These are phyloP conservation scores for Malassezia vespertilionis DNA, from an alignment of 1,284 basidiomycete species.

Conservation along the genomic window DNA sequence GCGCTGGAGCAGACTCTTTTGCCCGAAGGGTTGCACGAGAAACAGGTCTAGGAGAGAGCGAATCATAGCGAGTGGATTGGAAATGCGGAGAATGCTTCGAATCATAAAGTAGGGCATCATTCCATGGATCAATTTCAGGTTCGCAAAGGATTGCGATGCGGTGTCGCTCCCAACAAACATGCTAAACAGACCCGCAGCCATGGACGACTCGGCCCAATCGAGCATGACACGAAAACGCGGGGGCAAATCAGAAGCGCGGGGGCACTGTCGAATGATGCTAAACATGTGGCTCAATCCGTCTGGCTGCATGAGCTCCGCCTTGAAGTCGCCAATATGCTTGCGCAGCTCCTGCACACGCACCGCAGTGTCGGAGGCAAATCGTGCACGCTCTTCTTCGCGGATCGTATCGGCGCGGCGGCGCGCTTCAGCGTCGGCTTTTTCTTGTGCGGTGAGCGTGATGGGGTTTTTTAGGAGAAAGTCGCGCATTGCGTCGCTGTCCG, in stretches of 20 bases:
- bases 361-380: slow-evolving; percentile 78
- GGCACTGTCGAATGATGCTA: slow-evolving; percentile 70
- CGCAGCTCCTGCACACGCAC: slow-evolving; percentile 75
- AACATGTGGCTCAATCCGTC: slow-evolving; percentile 83
- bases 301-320: slow-evolving; percentile 62
- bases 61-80: slow-evolving; percentile 94
- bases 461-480: slow-evolving; percentile 76
- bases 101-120: slow-evolving; percentile 97
- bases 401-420: slow-evolving; percentile 82
- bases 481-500: slow-evolving; percentile 70
- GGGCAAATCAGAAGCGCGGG: slow-evolving; percentile 68
- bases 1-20: slow-evolving; percentile 63
- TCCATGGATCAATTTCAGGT: slow-evolving; percentile 83
- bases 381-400: slow-evolving; percentile 72
- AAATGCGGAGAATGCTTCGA: slow-evolving; percentile 79
- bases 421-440: slow-evolving; percentile 64
- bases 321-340: slow-evolving; percentile 71
- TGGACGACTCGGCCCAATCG: slow-evolving; percentile 80
- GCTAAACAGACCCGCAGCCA: slow-evolving; percentile 90
- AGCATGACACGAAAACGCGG: slow-evolving; percentile 74
- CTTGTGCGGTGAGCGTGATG: slow-evolving; percentile 61
- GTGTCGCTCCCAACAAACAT: slow-evolving; percentile 85
- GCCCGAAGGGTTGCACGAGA: slow-evolving; percentile 93
- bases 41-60: slow-evolving; percentile 83
- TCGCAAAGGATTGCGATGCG: slow-evolving; percentile 75